phyloP scores from a whole-genome alignment of 2,329 filamentous ascomycete species.

The Beauveria australis region DNA sequence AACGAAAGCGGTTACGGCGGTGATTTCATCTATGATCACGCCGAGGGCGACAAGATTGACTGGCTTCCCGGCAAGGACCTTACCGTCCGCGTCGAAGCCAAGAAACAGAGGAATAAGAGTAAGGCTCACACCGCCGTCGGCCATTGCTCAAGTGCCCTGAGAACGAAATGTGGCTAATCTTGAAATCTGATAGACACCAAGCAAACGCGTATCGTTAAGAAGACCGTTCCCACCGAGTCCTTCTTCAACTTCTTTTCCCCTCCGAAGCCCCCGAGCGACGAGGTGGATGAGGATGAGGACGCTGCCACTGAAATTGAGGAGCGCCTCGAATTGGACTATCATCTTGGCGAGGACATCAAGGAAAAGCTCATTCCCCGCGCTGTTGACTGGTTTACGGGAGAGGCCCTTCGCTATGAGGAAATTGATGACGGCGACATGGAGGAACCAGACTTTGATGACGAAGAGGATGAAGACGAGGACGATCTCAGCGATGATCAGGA shows the following conservation, averaged over 20 bases:
- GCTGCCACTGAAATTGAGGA: constrained; percentile 89
- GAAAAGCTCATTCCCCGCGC: constrained; percentile 98
- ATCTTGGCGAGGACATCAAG: constrained; percentile 98
- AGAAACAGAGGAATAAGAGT: constrained; percentile 99
- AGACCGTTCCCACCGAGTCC: constrained; percentile 95
- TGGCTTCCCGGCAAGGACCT: constrained; percentile 93
- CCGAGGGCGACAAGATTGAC: constrained; percentile 94
- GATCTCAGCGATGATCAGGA: constrained; percentile 79
- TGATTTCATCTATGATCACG: constrained; percentile 99
- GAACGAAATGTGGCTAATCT: constrained; percentile 1
- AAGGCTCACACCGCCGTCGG: constrained; percentile 23
- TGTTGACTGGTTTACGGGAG: constrained; percentile 98
- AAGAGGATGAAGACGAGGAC: constrained; percentile 88
- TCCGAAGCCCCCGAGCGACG: constrained; percentile 72
- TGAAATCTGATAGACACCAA: constrained; percentile 69
- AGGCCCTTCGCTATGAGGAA: constrained; percentile 95
- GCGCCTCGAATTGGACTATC: constrained; percentile 95
- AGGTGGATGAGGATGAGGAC: constrained; percentile 61
- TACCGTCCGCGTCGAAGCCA: constrained; percentile 91
- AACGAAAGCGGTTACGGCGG: constrained; percentile 97
- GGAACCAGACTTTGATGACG: constrained; percentile 76
- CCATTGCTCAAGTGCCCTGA: background rate
- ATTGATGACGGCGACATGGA: constrained; percentile 75
- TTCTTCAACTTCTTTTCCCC: constrained; percentile 99
- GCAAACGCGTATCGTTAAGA: constrained; percentile 97